Conservation (phyloP, 148 eudicot species). For the Fagopyrum tataricum region DNA sequence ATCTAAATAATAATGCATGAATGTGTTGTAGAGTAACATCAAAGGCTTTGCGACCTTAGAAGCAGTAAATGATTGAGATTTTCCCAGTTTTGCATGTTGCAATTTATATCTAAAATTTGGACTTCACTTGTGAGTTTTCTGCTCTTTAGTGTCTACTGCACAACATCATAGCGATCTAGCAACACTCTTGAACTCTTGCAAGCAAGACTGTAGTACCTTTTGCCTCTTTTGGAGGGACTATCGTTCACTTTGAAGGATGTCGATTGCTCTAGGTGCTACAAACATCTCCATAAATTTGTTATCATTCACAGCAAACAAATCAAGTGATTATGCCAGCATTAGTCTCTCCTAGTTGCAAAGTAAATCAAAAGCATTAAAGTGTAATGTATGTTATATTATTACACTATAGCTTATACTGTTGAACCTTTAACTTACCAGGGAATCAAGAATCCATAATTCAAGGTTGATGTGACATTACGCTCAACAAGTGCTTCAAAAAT, state of each 20-base stretch:
- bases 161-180: conserved; percentile 56
- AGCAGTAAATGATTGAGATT: too few species aligned
- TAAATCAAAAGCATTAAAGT: neutral
- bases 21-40: too few species aligned
- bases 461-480: conserved; percentile 76
- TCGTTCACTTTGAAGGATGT: conserved; percentile 59
- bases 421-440: conserved; percentile 58
- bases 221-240: conserved; percentile 88
- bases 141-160: conserved; percentile 10
- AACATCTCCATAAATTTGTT: conserved; percentile 98
- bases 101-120: too few species aligned
- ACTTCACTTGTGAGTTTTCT: too few species aligned
- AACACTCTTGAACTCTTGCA: conserved; percentile 77
- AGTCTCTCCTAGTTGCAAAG: conserved; percentile 66
- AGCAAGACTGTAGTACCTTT: conserved; percentile 76
- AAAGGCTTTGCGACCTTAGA: too few species aligned
- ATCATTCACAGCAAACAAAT: conserved; percentile 81
- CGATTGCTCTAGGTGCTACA: conserved; percentile 90
- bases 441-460: conserved; percentile 84
- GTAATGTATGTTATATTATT: too few species aligned
- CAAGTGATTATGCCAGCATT: conserved; percentile 71
- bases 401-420: neutral
- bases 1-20: too few species aligned
- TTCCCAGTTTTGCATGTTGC: too few species aligned
- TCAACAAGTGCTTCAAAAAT: conserved; percentile 91